phyloP scores from a whole-genome alignment of 345 rosid species.

The Streptanthus diversifolius region DNA sequence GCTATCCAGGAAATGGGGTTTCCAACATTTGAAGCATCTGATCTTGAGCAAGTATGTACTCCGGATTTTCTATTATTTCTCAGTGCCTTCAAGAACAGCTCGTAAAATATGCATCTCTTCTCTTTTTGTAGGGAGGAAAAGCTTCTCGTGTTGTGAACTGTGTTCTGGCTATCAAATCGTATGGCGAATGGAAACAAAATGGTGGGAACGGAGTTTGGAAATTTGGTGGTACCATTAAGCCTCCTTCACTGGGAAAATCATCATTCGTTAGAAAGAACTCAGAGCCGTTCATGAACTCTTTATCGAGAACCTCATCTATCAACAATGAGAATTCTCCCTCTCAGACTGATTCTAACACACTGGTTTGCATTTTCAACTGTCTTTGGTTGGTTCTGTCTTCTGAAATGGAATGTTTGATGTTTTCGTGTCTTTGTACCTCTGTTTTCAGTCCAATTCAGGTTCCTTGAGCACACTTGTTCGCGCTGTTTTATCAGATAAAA shows the following conservation, averaged over 20 bases:
- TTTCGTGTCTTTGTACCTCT: constrained; percentile 5
- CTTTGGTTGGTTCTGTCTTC: constrained; percentile 11
- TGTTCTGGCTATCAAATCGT: constrained; percentile 79
- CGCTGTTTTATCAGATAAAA: constrained; percentile 67
- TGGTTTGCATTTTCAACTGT: constrained; percentile 51
- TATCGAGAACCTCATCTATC: constrained; percentile 54
- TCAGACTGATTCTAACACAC: constrained; percentile 50
- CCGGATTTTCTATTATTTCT: neutral
- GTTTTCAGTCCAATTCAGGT: constrained; percentile 47
- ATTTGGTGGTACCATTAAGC: constrained; percentile 69
- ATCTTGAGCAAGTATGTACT: constrained; percentile 72
- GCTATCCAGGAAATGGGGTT: constrained; percentile 65
- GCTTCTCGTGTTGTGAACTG: constrained; percentile 71
- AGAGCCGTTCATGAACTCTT: constrained; percentile 66
- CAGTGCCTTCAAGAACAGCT: neutral
- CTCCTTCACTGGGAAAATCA: constrained; percentile 43
- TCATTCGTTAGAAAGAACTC: constrained; percentile 61
- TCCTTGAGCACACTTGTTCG: constrained; percentile 74
- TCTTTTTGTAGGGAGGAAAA: constrained; percentile 62
- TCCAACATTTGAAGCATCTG: constrained; percentile 87
- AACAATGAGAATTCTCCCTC: constrained; percentile 41
- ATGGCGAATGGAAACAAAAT: constrained; percentile 68
- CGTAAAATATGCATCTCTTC: neutral
- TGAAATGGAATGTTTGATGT: neutral
- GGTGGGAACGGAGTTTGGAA: constrained; percentile 85